Percentiles rank a stretch among this genome's conserved stretches.
These are phyloP conservation scores for Pythium brachiatum DNA, from an alignment of 352 stramenopile genomes.

Conservation along the genomic window DNA sequence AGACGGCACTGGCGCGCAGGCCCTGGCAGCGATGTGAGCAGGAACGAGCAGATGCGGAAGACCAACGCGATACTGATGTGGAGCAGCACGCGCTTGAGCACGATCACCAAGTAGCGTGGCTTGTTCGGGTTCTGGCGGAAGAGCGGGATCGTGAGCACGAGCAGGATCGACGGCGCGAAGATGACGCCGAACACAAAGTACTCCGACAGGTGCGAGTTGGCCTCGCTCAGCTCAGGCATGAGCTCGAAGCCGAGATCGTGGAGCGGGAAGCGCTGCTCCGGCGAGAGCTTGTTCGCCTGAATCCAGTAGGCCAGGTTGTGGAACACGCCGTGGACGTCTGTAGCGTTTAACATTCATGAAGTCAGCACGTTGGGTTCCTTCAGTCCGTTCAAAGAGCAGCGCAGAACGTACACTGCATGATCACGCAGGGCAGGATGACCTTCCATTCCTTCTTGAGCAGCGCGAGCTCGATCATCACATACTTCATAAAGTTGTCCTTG, in stretches of 20 bases:
- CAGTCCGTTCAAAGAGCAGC: not conserved
- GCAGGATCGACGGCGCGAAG: conserved; percentile 68
- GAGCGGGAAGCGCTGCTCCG: conserved; percentile 67
- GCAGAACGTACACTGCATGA: conserved; percentile 77
- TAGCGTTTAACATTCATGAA: not conserved
- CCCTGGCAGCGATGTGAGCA: conserved; percentile 68
- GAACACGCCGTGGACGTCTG: conserved; percentile 78
- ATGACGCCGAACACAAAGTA: conserved; percentile 74
- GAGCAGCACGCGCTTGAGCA: conserved; percentile 78
- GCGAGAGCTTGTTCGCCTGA: conserved; percentile 59
- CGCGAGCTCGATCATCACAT: conserved; percentile 59
- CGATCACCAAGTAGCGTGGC: conserved; percentile 74
- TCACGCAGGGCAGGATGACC: conserved; percentile 64
- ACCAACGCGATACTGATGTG: conserved; percentile 72
- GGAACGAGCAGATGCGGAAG: conserved; percentile 79
- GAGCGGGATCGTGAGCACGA: conserved; percentile 62
- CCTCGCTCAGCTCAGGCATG: conserved; percentile 59
- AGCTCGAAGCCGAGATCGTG: conserved; percentile 77
- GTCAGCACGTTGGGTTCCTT: not conserved
- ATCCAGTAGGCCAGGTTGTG: conserved; percentile 88
- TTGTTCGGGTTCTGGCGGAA: conserved; percentile 60
- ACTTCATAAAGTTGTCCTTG: conserved; percentile 58
- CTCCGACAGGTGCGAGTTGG: conserved; percentile 53
- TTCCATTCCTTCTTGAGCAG: conserved; percentile 68
- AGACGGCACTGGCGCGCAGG: conserved; percentile 72